Evolutionary conservation across 257 asterid genomes (phyloP), one percentile per base, ranked within the genome.

Genomic region (Solanum piurae): DNA sequence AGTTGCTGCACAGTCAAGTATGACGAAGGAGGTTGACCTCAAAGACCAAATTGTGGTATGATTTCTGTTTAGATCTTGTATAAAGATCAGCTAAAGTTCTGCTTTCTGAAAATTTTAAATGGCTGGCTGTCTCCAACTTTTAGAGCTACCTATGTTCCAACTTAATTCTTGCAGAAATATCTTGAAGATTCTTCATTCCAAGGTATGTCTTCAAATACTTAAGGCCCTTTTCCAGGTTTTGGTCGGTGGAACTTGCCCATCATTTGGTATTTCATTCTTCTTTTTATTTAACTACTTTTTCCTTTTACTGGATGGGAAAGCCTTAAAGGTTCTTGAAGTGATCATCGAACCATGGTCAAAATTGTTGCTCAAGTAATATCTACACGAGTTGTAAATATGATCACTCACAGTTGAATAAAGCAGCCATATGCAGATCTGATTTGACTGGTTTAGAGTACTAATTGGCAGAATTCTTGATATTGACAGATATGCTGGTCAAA

Each of bases 181-280:
- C 94, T 96, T 62, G 93, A 93, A 89, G 94, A 91, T 91, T 91
- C 95, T 90, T 91, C 98, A 55, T 94, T 96, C 82, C 90, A 91
- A 91, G 98, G 99, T 93, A 91, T 38, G 87, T 27, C 62, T 46
- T 66, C 36, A 55, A 82, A 77, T 16, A 49, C 83, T 62, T 37
- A 18, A 58, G 85, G 42, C 62, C 87, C 40, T 66, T 34, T 38
- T 5, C 76, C 88, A 73, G 44, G 68, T 66, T 62, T 79, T 85
- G 29, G 37, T 64, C 9, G 40, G 20, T 64, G 62, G 79, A 64
- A 37, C 64, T 25, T 38, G 87, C 87, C 49, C 62, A 64, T 37
- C 37, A 42, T 25, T 11, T 38, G 80, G 38, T 25, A 37, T 8
- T 27, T 68, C 66, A 25, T 10, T 31, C 18, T 29, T 37, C 31